phyloP scores from a whole-genome alignment of 2,329 filamentous ascomycete genomes.

The Fusarium transvaalense region DNA sequence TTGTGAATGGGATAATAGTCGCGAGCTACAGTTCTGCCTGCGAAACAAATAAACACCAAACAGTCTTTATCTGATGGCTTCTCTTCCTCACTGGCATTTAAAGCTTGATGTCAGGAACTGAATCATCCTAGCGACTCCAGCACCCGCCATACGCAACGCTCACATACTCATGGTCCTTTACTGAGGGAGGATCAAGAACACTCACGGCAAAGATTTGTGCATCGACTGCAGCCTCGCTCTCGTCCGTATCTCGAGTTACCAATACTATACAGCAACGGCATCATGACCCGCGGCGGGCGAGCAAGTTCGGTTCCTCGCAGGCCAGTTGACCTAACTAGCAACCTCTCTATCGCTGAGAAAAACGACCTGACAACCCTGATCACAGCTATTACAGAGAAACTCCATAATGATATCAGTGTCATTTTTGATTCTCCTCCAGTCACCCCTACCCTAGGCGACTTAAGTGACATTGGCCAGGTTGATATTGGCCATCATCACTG shows the following conservation, averaged over 20 bases:
- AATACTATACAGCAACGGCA: slow-evolving; percentile 5
- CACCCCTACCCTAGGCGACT: slow-evolving; percentile 49
- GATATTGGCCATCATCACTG: slow-evolving; percentile 53
- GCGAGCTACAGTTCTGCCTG: slow-evolving; percentile 1
- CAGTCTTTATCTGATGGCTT: slow-evolving; percentile 2
- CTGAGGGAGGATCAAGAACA: neutral
- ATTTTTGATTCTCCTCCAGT: slow-evolving; percentile 64
- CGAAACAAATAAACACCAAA: slow-evolving; percentile 11
- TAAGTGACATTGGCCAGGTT: slow-evolving; percentile 18
- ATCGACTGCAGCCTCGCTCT: neutral
- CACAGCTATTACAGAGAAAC: slow-evolving; percentile 65
- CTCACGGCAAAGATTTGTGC: neutral
- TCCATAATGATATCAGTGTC: slow-evolving; percentile 65
- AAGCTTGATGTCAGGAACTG: slow-evolving; percentile 10
- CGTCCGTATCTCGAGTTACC: neutral
- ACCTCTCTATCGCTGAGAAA: slow-evolving; percentile 63
- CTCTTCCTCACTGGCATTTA: slow-evolving; percentile 7
- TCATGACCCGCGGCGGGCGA: slow-evolving; percentile 58
- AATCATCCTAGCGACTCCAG: neutral
- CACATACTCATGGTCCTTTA: slow-evolving; percentile 5
- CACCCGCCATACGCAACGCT: neutral
- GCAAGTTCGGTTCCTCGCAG: slow-evolving; percentile 55
- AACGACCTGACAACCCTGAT: slow-evolving; percentile 66
- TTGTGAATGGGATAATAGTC: slow-evolving; percentile 18
- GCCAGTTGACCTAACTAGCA: slow-evolving; percentile 64